Base-by-base conservation (phyloP, 768 basidiomycete species). In the Naganishia friedmannii region DNA sequence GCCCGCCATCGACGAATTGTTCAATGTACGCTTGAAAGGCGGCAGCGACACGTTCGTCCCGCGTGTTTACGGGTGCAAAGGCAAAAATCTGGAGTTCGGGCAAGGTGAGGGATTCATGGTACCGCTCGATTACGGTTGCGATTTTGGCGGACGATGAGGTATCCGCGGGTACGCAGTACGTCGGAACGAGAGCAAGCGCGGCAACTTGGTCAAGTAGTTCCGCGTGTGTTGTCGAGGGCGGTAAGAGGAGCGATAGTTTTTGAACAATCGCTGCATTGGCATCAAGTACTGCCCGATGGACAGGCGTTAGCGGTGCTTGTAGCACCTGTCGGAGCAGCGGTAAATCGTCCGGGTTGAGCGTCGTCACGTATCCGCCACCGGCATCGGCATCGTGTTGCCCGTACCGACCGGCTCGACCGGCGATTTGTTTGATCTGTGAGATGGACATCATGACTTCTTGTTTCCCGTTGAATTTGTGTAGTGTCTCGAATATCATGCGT, bases 361-460 rank as follows among this genome's bases (percentile, higher is more conserved):
- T 90, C 0, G 93, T 93, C 9, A 88, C 89, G 37, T 85, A 84
- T 28, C 94, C 93, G 8, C 85, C 86, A 0, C 85, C 78, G 23
- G 72, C 37, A 45, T 56, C 70, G 12, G 71, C 68, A 34, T 74
- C 74, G 71, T 88, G 87, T 53, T 90, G 79, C 2, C 91, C 91
- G 78, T 86, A 98, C 2, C 95, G 89, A 15, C 94, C 95, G 0
- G 95, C 94, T 48, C 95, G 87, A 7, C 94, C 93, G 0, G 90
- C 93, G 56, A 98, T 96, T 79, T 97, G 95, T 79, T 96, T 96
- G 78, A 91, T 86, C 73, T 90, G 88, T 0, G 93, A 90, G 3
- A 85, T 79, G 0, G 90, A 86, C 6, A 98, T 83, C 0, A 80
- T 79, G 4, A 82, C 75, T 10, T 72, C 70, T 81, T 77, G 19